phyloP scores from a whole-genome alignment of 2,329 filamentous ascomycete species.

The Trichoderma aggressivum region DNA sequence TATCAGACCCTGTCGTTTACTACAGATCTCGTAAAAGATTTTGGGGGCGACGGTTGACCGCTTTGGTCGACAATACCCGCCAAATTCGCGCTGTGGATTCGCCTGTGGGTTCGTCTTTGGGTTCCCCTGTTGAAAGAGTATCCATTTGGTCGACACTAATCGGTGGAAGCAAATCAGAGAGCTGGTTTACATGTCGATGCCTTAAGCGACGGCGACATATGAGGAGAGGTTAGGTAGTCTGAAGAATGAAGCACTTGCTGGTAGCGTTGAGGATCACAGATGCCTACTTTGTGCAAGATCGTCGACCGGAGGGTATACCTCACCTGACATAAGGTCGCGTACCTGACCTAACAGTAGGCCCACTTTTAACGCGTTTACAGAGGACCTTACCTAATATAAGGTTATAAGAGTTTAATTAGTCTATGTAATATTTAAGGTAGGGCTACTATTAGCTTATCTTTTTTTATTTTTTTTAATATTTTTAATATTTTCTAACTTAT shows the following conservation, averaged over 20 bases:
- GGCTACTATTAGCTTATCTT: too few relatives aligned
- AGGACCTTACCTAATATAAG: too few relatives aligned
- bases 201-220: not conserved
- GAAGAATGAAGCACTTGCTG: not conserved
- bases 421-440: too few relatives aligned
- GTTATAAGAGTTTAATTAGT: too few relatives aligned
- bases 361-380: too few relatives aligned
- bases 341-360: too few relatives aligned
- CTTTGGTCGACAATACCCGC: not conserved
- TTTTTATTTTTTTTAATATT: too few relatives aligned
- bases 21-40: not conserved
- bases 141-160: not conserved
- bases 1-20: not conserved
- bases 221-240: not conserved
- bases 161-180: not conserved
- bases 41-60: not conserved
- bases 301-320: too few relatives aligned
- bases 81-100: constrained; percentile 1
- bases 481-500: too few relatives aligned
- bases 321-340: too few relatives aligned
- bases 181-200: not conserved
- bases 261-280: not conserved
- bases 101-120: not conserved
- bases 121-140: not conserved
- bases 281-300: not conserved